Evolutionary conservation across 2,329 filamentous ascomycete species (phyloP), one percentile per base, ranked within the genome.

Genomic region (Arachnomyces sp.): DNA sequence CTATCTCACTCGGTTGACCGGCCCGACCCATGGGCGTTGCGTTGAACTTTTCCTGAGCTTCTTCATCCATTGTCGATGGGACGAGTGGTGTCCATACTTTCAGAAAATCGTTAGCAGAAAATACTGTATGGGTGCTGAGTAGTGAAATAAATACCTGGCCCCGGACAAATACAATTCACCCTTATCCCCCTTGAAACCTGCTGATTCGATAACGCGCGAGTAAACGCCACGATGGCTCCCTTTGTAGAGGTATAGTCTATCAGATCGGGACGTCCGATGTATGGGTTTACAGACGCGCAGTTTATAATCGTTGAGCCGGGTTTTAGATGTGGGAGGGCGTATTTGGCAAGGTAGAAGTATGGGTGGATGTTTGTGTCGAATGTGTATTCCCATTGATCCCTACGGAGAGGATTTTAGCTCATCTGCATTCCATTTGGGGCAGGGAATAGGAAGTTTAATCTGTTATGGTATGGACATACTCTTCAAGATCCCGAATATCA

Each of bases 351-450:
- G 66, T 80, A 90, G 71, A 88, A 92, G 68, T 79, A 82, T 3
- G 83, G 75, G 61, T 90, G 82, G 54, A 92, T 88, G 66, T 92
- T 93, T 35, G 80, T 85, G 62, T 86, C 73, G 65, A 93, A 90
- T 0, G 84, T 90, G 44, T 80, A 71, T 38, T 81, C 53, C 85
- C 84, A 92, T 66, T 92, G 85, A 4, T 86, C 82, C 54, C 77
- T 81, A 43, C 21, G 17, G 4, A 29, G n/a, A 3, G 16, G n/a
- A n/a, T n/a, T n/a, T 16, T n/a, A 34, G 37, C 21, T 25, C 5
- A 25, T 9, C 21, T n/a, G n/a, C 4, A 38, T 28, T 15, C 21
- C 14, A 21, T 40, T 17, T 28, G 13, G 30, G 8, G 29, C 7
- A 31, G 11, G 28, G 14, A 14, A 11, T 14, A 11, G n/a, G 14